Percentiles rank a stretch among this genome's conserved stretches.
phyloP scores from a whole-genome alignment of 108 stramenopile species.

The Skeletonema menzelii region DNA sequence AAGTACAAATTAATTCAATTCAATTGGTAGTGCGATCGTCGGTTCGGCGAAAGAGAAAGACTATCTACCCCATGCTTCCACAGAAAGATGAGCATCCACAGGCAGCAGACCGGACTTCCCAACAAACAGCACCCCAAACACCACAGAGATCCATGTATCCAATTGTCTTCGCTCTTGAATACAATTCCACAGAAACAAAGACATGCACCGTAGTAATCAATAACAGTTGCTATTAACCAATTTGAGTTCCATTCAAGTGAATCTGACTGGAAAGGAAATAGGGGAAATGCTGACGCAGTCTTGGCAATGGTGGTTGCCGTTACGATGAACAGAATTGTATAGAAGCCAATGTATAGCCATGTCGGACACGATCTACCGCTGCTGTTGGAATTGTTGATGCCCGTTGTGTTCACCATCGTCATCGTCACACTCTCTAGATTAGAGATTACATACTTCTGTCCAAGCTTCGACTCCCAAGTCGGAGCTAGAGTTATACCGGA shows the following conservation, averaged over 20 bases:
- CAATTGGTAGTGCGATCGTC: background rate
- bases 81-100: slow-evolving; percentile 12
- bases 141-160: background rate
- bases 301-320: background rate
- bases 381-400: background rate
- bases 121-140: slow-evolving; percentile 1
- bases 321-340: background rate
- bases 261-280: slow-evolving; percentile 7
- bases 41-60: slow-evolving; percentile 2
- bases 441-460: too few species aligned
- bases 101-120: slow-evolving; percentile 16
- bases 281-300: background rate
- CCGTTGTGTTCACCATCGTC: background rate
- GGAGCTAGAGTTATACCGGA: too few species aligned
- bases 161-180: slow-evolving; percentile 2
- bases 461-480: too few species aligned
- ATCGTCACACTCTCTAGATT: too few species aligned
- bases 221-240: slow-evolving; percentile 13
- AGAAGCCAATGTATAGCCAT: background rate
- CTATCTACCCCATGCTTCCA: slow-evolving; percentile 4
- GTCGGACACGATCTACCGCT: background rate
- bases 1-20: background rate
- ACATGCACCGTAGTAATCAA: slow-evolving; percentile 20
- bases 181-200: slow-evolving; percentile 14
- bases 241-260: slow-evolving; percentile 1